Base-by-base conservation (phyloP, 345 rosid species). In the Corymbia maculata region DNA sequence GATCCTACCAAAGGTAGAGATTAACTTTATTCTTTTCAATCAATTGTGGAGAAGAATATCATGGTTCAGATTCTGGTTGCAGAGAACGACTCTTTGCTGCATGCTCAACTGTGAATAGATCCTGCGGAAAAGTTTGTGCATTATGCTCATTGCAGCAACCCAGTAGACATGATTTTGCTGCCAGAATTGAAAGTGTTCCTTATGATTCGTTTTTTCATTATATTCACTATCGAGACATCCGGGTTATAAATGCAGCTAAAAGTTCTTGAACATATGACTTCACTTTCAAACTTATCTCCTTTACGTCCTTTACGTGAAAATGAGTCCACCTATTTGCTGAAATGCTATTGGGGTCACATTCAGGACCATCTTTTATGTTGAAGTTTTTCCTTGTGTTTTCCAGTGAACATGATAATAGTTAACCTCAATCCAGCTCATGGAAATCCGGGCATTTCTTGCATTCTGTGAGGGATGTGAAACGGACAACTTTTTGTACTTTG, bases 31-130 rank as follows among this genome's bases (percentile, higher is more conserved):
- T 52, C 8, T 88, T 84, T 6, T 85, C 80, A 50, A 36, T 49
- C 7, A 42, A 66, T 13, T 66, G n/a, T n/a, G 75, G 75, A 66
- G 86, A 85, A 70, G 79, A 88, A 86, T 55, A 79, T 92, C 66
- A 90, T 70, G 85, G 36, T 91, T 90, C 53, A 53, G 28, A 36
- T 79, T 86, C 70, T 90, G 79, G 75, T 55, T 88, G 93, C 94
- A 97, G 98, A 97, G 52, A 95, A 93, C 79, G 96, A 95, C 90
- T 93, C 96, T 59, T 92, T 93, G 50, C 90, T 98, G 59, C 95
- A 97, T 91, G 94, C 98, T 88, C 97, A 96, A 90, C 93, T 96
- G 42, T 97, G 96, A 98, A 97, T 98, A 87, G 99, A 98, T 93
- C 98, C 99, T 80, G 90, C 90, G 2, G 97, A 97, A 91, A 99